phyloP scores from a whole-genome alignment of 1,284 basidiomycete genomes.

The Vanrija sp. region DNA sequence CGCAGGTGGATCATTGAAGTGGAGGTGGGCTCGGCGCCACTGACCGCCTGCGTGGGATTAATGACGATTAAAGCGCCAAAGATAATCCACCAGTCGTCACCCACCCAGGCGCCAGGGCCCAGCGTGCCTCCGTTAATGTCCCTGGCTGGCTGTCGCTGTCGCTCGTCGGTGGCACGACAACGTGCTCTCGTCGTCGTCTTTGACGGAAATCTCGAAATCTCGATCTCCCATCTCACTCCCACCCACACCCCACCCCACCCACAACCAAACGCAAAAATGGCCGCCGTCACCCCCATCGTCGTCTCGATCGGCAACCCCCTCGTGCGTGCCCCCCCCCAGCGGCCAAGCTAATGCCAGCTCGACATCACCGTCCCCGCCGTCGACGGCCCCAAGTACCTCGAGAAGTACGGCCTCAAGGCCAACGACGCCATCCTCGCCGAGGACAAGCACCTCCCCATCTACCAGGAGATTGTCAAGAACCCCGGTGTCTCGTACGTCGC shows the following conservation, averaged over 20 bases:
- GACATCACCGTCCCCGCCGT: conserved; percentile 71
- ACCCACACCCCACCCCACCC: neutral
- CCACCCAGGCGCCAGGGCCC: no score
- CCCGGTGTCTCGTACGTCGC: conserved; percentile 85
- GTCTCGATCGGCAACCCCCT: conserved; percentile 86
- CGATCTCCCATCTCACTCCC: neutral
- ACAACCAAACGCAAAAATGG: conserved; percentile 11
- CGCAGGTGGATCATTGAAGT: neutral
- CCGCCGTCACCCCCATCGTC: conserved; percentile 47
- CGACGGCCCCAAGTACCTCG: conserved; percentile 74
- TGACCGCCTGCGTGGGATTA: no score
- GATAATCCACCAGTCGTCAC: neutral
- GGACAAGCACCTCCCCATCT: conserved; percentile 80
- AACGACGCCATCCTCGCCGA: conserved; percentile 97
- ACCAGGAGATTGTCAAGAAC: conserved; percentile 79
- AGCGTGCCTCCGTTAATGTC: no score
- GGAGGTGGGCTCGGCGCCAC: no score
- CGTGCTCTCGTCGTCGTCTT: neutral
- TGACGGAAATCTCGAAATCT: no score
- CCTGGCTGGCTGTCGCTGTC: no score
- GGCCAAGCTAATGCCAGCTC: conserved; percentile 50
- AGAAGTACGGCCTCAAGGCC: conserved; percentile 87
- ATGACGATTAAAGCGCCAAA: neutral
- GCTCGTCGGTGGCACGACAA: neutral
- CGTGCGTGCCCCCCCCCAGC: conserved; percentile 23